A percentile compares a stretch with the other conserved stretches of the same genome.
phyloP scores from a whole-genome alignment of 2,329 filamentous ascomycete species.

The Claviceps citrina region DNA sequence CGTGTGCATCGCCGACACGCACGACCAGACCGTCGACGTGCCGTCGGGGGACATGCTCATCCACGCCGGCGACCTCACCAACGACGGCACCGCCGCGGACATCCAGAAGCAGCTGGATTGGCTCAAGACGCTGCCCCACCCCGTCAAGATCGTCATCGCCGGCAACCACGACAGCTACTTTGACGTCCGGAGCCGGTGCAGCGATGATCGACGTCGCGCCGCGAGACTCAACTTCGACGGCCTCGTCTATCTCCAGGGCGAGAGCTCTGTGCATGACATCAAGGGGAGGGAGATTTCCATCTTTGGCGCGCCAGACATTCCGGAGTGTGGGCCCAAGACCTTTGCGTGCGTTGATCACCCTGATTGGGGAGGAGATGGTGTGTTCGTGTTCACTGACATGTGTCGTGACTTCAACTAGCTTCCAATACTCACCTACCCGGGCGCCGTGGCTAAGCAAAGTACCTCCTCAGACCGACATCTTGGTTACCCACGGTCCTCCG shows the following conservation, averaged over 20 bases:
- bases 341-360: constrained; percentile 35
- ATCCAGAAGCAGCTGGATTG: constrained; percentile 78
- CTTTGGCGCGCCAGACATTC: constrained; percentile 72
- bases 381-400: no score
- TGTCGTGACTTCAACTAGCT: no score
- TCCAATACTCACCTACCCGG: constrained; percentile 52
- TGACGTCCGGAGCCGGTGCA: constrained; percentile 46
- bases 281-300: constrained; percentile 39
- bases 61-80: constrained; percentile 75
- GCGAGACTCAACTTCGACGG: constrained; percentile 47
- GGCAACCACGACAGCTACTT: constrained; percentile 88
- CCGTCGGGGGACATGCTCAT: constrained; percentile 73
- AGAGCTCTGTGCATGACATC: constrained; percentile 47
- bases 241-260: constrained; percentile 63
- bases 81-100: constrained; percentile 52
- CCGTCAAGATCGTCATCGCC: constrained; percentile 65
- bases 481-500: constrained; percentile 71
- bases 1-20: constrained; percentile 84
- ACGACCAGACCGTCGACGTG: constrained; percentile 46
- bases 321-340: constrained; percentile 52
- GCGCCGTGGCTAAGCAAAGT: constrained; percentile 61
- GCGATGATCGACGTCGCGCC: constrained; percentile 37
- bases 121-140: constrained; percentile 58
- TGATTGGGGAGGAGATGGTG: no score
- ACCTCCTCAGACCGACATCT: constrained; percentile 57